Evolutionary conservation across 2,329 filamentous ascomycete species (phyloP).

Genomic region (Colletotrichum brevisporum): DNA sequence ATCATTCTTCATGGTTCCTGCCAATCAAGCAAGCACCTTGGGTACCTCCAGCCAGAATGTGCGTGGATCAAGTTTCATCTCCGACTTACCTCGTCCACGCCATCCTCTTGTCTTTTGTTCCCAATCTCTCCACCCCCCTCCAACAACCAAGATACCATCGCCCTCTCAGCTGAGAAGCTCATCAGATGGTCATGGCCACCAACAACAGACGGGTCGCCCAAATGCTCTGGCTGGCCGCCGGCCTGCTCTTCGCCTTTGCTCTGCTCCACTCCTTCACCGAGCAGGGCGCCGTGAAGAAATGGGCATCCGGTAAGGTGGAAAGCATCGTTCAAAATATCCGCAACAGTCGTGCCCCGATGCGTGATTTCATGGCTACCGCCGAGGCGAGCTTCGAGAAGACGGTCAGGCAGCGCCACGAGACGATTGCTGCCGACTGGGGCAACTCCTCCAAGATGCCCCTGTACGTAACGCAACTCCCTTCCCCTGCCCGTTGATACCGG

Average conservation of each 20-base stretch:
- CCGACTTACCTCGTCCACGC: not conserved
- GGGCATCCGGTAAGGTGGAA: slow-evolving; percentile 41
- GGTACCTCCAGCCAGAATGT: not conserved
- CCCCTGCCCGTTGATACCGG: not conserved
- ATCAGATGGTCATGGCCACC: slow-evolving; percentile 1
- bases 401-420: slow-evolving; percentile 48
- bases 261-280: slow-evolving; percentile 42
- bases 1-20: not conserved
- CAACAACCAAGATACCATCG: not conserved
- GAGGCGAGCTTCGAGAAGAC: slow-evolving; percentile 48
- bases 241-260: slow-evolving; percentile 45
- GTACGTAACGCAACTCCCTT: slow-evolving; percentile 21
- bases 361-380: slow-evolving; percentile 41
- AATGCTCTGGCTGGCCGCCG: slow-evolving; percentile 44
- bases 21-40: not conserved
- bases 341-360: slow-evolving; percentile 34
- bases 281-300: slow-evolving; percentile 45
- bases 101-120: not conserved
- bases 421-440: slow-evolving; percentile 44
- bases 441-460: slow-evolving; percentile 45
- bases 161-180: not conserved
- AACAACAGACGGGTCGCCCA: slow-evolving; percentile 38
- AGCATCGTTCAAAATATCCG: slow-evolving; percentile 19
- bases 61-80: not conserved
- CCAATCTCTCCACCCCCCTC: not conserved